Base-by-base conservation (phyloP, 306 rosid genomes). In the Sophora flavescens region DNA sequence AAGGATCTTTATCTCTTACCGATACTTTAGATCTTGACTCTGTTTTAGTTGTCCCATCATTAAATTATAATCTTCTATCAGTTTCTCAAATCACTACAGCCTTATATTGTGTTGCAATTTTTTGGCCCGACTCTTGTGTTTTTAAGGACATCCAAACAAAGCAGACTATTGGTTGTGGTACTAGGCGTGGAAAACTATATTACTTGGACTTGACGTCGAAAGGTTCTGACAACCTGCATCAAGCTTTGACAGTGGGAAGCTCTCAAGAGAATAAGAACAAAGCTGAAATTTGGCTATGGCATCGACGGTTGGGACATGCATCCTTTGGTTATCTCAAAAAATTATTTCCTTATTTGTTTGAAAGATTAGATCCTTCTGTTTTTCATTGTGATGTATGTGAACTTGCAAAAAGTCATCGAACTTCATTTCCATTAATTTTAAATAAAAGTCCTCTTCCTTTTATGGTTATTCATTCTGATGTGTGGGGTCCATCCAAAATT, bases 71-170 rank as follows among this genome's bases (percentile, higher is more conserved):
- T 6, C 60, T 75, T 9, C 50, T 75, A 3, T 75, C 50, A 5
- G 14, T 81, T 15, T 81, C 72, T 38, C 30, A 68, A 68, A 81
- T 81, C 3, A 80, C 71, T 9, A 9, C 44, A 65, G 9, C 42
- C 56, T 44, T 80, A 59, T 67, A 32, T 8, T 77, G 42, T 44
- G 60, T 45, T 68, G 72, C 36, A 2, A 72, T 72, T 72, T 70
- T 79, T 79, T 71, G 67, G 68, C 67, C 58, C 38, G 6, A 70
- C 4, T 36, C 6, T 1, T 36, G 8, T 39, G 10, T 39, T 39
- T 39, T 39, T 39, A 39, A 39, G 44, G 44, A 39, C 44, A 39
- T 39, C 10, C 10, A 39, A 39, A 39, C 44, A 6, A 39, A 8
- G 10, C 44, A 8, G 44, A 39, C 0, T 9, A 39, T 39, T 39